Evolutionary conservation across 225 moss, liverwort and hornwort genomes (phyloP).

Genomic region (Pseudoscleropodium purum): DNA sequence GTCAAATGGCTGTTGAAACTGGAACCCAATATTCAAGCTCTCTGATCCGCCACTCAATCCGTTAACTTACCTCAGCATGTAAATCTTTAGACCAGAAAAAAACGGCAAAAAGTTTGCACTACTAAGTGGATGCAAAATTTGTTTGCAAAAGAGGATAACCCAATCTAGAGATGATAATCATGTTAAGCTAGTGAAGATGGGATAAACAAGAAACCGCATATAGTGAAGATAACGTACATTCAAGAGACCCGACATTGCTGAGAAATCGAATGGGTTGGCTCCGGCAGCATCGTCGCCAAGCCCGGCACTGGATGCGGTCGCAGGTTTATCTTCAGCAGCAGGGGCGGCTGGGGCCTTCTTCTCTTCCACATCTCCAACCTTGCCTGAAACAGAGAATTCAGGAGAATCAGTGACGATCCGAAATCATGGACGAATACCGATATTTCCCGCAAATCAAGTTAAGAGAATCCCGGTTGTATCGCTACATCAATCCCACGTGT

Average conservation of each 20-base stretch:
- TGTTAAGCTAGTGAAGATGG: neutral
- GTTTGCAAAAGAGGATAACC: neutral
- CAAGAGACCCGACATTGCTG: constrained; percentile 95
- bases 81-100: neutral
- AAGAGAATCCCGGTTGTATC: neutral
- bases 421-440: neutral
- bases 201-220: neutral
- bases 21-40: neutral
- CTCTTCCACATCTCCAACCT: constrained; percentile 72
- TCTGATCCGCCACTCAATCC: neutral
- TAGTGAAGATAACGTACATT: constrained; percentile 39
- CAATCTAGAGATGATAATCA: neutral
- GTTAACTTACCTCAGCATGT: neutral
- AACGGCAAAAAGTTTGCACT: neutral
- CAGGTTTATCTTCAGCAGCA: constrained; percentile 41
- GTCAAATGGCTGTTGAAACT: neutral
- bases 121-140: neutral
- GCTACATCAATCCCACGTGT: neutral
- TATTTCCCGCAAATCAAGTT: neutral
- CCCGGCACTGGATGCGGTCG: constrained; percentile 9
- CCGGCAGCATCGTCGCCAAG: constrained; percentile 43
- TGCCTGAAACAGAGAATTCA: constrained; percentile 34
- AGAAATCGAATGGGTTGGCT: constrained; percentile 82
- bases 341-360: constrained; percentile 33
- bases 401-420: neutral